Evolutionary conservation across 177 flowering plant genomes (phyloP).

Genomic region (Tripterygium wilfordii): DNA sequence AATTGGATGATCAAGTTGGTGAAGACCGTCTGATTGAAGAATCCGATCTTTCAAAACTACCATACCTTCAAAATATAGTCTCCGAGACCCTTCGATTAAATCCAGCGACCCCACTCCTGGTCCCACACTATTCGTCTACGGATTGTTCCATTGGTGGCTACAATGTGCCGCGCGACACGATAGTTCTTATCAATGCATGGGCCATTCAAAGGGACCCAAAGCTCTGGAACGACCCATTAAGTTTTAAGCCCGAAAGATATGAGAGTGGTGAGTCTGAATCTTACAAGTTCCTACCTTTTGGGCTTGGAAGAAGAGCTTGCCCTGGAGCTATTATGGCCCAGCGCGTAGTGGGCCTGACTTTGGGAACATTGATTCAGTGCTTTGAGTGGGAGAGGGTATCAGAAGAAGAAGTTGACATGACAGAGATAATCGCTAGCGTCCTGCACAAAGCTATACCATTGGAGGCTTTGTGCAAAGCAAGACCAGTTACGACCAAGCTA

Average conservation of each 20-base stretch:
- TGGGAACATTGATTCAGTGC: slow-evolving; percentile 5
- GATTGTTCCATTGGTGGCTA: slow-evolving; percentile 30
- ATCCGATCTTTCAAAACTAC: slow-evolving; percentile 26
- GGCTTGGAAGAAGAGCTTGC: slow-evolving; percentile 36
- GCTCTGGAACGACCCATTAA: slow-evolving; percentile 28
- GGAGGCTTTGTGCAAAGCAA: too few relatives aligned
- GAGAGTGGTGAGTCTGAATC: slow-evolving; percentile 11
- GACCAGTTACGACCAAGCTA: too few relatives aligned
- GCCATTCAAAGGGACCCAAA: slow-evolving; percentile 39
- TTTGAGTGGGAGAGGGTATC: slow-evolving; percentile 3
- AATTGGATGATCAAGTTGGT: slow-evolving; percentile 28
- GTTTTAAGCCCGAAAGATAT: slow-evolving; percentile 39
- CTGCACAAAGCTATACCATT: too few relatives aligned
- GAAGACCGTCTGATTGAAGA: slow-evolving; percentile 22
- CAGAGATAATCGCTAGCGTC: too few relatives aligned
- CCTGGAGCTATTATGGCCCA: slow-evolving; percentile 32
- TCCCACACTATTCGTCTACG: slow-evolving; percentile 26
- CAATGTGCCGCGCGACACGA: slow-evolving; percentile 28
- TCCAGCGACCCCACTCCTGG: slow-evolving; percentile 34
- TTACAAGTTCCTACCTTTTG: slow-evolving; percentile 30
- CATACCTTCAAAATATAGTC: slow-evolving; percentile 26
- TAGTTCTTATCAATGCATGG: slow-evolving; percentile 34
- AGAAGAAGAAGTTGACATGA: not conserved
- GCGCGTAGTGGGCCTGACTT: slow-evolving; percentile 2
- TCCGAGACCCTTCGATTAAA: slow-evolving; percentile 34